phyloP scores from a whole-genome alignment of 306 rosid species.

The Rosa rugosa region DNA sequence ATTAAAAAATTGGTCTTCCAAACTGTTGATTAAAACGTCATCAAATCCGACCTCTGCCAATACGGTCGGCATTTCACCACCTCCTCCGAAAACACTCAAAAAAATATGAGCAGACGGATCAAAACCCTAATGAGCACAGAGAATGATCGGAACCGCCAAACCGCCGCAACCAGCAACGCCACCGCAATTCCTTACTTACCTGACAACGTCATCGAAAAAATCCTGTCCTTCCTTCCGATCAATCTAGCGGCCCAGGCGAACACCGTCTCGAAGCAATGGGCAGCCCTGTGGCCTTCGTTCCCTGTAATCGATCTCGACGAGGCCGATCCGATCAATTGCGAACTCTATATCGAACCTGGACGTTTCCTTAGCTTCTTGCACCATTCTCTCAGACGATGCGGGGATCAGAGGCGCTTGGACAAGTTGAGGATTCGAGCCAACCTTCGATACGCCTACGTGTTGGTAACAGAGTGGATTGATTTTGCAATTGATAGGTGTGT shows the following conservation, averaged over 20 bases:
- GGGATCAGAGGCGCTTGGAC: not conserved
- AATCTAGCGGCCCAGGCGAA: not conserved
- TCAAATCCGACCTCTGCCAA: too few species aligned
- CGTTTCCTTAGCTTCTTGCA: not conserved
- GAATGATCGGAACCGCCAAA: not conserved
- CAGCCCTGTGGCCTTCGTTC: not conserved
- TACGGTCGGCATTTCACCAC: too few species aligned
- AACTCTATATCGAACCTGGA: not conserved
- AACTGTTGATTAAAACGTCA: too few species aligned
- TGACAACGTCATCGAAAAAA: not conserved
- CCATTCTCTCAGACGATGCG: not conserved
- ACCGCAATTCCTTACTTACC: not conserved
- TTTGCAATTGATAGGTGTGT: not conserved
- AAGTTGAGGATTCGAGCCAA: not conserved
- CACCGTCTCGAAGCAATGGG: not conserved
- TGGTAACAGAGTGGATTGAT: not conserved
- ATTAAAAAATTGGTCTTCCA: too few species aligned
- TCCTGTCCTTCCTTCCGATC: not conserved
- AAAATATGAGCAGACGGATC: too few species aligned
- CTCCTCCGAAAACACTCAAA: too few species aligned
- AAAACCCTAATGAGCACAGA: not conserved
- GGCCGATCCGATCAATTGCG: not conserved
- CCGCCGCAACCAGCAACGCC: not conserved
- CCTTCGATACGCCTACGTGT: not conserved
- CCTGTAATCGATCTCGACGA: not conserved